Percentiles rank a stretch among this genome's conserved stretches.
phyloP scores from a whole-genome alignment of 768 basidiomycete genomes.

The Lentinula guzmanii region DNA sequence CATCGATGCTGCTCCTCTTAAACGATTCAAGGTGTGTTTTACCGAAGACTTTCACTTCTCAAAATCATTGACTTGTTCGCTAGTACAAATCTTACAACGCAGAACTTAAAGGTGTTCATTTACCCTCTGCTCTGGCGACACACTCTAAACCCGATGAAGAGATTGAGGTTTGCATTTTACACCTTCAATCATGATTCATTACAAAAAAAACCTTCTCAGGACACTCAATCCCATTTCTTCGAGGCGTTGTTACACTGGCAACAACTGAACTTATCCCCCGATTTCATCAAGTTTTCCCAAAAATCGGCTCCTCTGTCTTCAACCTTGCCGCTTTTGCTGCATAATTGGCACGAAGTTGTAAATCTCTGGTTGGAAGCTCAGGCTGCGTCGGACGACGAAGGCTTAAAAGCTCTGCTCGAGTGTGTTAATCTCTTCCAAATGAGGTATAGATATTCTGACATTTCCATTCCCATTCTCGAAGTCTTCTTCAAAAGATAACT shows the following conservation, averaged over 20 bases:
- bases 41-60: neutral
- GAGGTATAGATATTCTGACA: conserved; percentile 5
- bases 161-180: conserved; percentile 27
- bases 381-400: conserved; percentile 63
- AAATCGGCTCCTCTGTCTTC: conserved; percentile 55
- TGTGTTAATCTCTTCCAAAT: conserved; percentile 20
- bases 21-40: conserved; percentile 7
- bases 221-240: conserved; percentile 76
- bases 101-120: conserved; percentile 41
- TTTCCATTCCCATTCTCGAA: conserved; percentile 18
- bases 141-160: conserved; percentile 38
- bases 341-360: conserved; percentile 70
- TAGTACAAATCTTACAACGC: conserved; percentile 44
- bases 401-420: conserved; percentile 70
- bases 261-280: conserved; percentile 73
- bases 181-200: neutral
- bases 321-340: conserved; percentile 76
- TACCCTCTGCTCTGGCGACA: conserved; percentile 38
- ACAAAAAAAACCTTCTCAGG: conserved; percentile 31
- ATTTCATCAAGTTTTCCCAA: conserved; percentile 66
- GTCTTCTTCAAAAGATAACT: conserved; percentile 71
- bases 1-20: neutral
- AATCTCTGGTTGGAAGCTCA: conserved; percentile 58
- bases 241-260: conserved; percentile 68
- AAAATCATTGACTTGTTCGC: neutral